A percentile compares a stretch with the other conserved stretches of the same genome.
Evolutionary conservation across 495 filamentous ascomycete genomes (phyloP).

Genomic region (Immersiella caudata): DNA sequence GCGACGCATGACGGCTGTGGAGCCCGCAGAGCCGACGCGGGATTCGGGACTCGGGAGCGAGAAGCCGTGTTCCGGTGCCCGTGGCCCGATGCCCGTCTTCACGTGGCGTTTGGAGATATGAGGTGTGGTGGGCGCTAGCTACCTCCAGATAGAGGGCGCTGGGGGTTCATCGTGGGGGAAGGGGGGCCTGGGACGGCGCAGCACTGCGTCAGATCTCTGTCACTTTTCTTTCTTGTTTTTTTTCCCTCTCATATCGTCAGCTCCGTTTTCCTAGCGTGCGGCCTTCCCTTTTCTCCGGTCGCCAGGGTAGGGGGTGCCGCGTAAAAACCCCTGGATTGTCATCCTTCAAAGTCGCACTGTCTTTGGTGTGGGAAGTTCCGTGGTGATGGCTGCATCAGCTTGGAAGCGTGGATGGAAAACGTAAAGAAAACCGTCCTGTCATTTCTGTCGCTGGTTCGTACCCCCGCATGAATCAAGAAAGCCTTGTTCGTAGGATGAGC

Average conservation of each 20-base stretch:
- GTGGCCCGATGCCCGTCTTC: not conserved
- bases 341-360: not conserved
- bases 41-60: conserved; percentile 5
- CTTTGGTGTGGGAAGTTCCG: not conserved
- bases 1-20: conserved; percentile 4
- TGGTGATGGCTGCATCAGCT: not conserved
- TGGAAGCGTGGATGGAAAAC: not conserved
- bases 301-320: not conserved
- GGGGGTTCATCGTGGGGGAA: not conserved
- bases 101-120: conserved; percentile 7
- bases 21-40: conserved; percentile 15
- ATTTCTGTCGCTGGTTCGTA: no score
- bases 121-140: not conserved
- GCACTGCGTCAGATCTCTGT: not conserved
- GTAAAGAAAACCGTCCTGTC: not conserved
- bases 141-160: not conserved
- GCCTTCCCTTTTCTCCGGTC: not conserved
- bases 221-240: not conserved
- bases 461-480: not conserved
- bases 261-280: not conserved
- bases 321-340: not conserved
- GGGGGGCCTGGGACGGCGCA: not conserved
- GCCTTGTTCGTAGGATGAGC: not conserved
- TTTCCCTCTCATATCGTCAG: not conserved
- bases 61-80: not conserved